Percentiles rank a stretch among this genome's conserved stretches.
Conservation (phyloP, 495 filamentous ascomycete species). For the Aspergillus heteromorphus region DNA sequence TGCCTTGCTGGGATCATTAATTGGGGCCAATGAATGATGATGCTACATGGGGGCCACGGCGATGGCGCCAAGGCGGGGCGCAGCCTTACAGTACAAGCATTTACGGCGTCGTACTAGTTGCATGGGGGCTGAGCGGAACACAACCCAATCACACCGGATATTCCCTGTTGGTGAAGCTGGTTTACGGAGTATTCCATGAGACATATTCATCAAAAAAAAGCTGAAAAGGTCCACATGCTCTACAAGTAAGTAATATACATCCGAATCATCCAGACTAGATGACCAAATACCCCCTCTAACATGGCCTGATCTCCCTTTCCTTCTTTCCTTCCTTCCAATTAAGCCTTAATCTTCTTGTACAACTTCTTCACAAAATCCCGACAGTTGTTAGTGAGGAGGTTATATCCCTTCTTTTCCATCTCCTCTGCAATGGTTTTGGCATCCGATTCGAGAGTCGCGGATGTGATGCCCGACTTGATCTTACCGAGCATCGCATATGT, state of each 20-base stretch:
- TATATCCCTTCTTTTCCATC: not conserved
- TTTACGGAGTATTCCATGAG: too few species aligned
- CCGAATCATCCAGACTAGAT: too few species aligned
- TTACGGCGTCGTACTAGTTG: not conserved
- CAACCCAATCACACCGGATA: not conserved
- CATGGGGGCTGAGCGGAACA: not conserved
- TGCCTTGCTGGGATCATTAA: not conserved
- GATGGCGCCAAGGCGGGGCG: not conserved
- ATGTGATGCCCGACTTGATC: not conserved
- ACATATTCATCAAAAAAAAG: not conserved
- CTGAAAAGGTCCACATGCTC: not conserved
- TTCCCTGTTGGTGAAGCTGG: not conserved
- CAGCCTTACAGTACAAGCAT: not conserved
- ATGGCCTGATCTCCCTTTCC: too few species aligned
- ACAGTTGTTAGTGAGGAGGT: not conserved
- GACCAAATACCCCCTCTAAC: too few species aligned
- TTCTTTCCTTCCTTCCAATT: too few species aligned
- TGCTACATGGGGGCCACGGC: not conserved
- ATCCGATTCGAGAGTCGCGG: not conserved
- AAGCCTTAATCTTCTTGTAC: not conserved
- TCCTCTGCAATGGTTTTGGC: not conserved
- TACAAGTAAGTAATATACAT: too few species aligned
- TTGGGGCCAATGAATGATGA: not conserved
- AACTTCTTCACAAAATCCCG: not conserved
- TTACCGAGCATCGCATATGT: not conserved